These are phyloP conservation scores for Coemansia sp. DNA, from an alignment of 192 early-diverging fungal species.

Conservation along the genomic window DNA sequence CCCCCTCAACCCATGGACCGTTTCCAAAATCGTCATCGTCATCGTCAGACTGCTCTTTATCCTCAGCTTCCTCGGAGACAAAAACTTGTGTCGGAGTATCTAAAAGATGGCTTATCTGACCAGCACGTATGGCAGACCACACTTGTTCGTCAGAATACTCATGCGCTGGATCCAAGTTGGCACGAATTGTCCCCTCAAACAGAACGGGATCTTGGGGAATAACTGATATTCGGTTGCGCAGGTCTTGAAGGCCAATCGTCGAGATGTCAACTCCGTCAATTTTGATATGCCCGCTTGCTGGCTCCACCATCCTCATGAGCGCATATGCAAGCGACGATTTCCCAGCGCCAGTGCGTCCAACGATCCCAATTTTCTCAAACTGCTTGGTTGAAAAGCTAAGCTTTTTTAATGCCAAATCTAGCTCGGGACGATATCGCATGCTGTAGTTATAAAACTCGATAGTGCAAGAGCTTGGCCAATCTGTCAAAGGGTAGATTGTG, in stretches of 20 bases:
- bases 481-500: no score
- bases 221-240: constrained; percentile 58
- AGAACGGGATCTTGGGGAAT: constrained; percentile 67
- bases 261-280: constrained; percentile 71
- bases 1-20: no score
- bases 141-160: constrained; percentile 68
- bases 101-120: background rate
- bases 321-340: constrained; percentile 59
- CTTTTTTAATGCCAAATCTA: constrained; percentile 36
- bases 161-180: constrained; percentile 77
- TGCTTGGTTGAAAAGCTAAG: constrained; percentile 27
- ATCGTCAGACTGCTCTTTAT: no score
- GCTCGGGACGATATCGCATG: constrained; percentile 56
- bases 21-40: no score
- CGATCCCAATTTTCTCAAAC: constrained; percentile 62
- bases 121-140: constrained; percentile 60
- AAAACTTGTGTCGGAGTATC: background rate
- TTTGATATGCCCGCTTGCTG: constrained; percentile 56
- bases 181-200: constrained; percentile 48
- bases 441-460: constrained; percentile 59
- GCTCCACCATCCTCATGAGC: constrained; percentile 69
- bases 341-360: constrained; percentile 73
- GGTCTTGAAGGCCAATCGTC: constrained; percentile 60
- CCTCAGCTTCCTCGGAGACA: no score
- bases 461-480: no score